phyloP scores from a whole-genome alignment of 1,139 yeast species.

The Pichia norvegensis region DNA sequence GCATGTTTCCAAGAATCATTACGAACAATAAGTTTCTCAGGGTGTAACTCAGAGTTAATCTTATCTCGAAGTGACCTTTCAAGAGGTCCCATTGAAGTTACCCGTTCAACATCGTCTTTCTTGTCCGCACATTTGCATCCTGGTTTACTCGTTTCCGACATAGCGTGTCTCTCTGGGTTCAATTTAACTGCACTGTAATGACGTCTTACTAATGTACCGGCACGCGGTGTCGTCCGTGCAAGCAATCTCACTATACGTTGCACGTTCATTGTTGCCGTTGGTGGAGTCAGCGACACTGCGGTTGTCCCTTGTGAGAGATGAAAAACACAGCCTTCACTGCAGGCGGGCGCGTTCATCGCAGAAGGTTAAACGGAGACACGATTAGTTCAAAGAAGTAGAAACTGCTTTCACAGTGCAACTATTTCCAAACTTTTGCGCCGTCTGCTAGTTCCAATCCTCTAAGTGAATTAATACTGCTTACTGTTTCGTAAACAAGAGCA shows the following conservation, averaged over 20 bases:
- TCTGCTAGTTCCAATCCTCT: too few species aligned
- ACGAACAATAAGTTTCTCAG: conserved; percentile 45
- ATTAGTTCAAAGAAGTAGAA: too few species aligned
- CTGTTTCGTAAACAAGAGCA: too few species aligned
- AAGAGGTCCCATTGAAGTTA: conserved; percentile 26
- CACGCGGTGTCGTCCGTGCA: not conserved
- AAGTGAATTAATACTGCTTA: too few species aligned
- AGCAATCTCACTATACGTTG: not conserved
- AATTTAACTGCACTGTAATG: not conserved
- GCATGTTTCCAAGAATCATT: conserved; percentile 89
- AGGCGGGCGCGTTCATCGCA: too few species aligned
- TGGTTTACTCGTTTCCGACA: not conserved
- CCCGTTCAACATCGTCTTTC: not conserved
- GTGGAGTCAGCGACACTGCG: too few species aligned
- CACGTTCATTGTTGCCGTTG: not conserved
- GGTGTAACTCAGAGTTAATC: conserved; percentile 40
- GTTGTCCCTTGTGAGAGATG: not conserved
- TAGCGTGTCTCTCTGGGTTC: not conserved
- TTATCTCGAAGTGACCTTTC: conserved; percentile 44
- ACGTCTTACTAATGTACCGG: not conserved
- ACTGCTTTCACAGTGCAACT: too few species aligned
- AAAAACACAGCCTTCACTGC: too few species aligned
- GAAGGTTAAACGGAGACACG: too few species aligned
- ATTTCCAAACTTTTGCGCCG: too few species aligned
- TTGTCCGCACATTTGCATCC: conserved; percentile 13